Conservation (phyloP, 116 monocot genomes). For the Phalaenopsis hybrid region DNA sequence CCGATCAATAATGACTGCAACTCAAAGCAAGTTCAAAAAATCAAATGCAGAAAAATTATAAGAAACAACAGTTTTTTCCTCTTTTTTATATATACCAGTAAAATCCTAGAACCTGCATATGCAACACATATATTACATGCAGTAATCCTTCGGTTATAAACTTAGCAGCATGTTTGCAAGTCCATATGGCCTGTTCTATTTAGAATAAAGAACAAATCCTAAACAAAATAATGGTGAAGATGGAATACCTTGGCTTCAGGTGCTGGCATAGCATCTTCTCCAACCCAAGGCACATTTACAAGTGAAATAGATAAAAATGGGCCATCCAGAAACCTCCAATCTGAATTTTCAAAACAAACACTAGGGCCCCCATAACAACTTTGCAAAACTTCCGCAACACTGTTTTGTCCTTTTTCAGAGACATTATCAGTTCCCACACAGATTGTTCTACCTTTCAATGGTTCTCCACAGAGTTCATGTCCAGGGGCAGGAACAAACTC, state of each 20-base stretch:
- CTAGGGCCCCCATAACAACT: conserved; percentile 53
- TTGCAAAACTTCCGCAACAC: conserved; percentile 11
- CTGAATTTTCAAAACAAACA: conserved; percentile 25
- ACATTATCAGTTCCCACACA: not conserved
- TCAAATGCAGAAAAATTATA: not conserved
- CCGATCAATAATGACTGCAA: not conserved
- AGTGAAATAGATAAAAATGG: conserved; percentile 70
- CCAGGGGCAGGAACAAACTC: conserved; percentile 85
- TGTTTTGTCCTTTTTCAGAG: not conserved
- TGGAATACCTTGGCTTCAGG: conserved; percentile 73
- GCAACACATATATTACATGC: not conserved
- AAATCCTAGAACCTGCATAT: not conserved
- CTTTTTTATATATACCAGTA: not conserved
- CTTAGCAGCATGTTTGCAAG: not conserved
- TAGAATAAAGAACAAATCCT: not conserved
- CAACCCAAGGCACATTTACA: conserved; percentile 82
- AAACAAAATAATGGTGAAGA: not conserved
- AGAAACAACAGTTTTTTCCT: not conserved
- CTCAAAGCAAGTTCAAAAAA: not conserved
- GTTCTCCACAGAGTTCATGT: conserved; percentile 62
- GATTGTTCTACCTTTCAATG: conserved; percentile 12
- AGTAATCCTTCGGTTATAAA: not conserved
- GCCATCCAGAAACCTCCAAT: conserved; percentile 74
- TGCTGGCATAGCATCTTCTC: conserved; percentile 49
- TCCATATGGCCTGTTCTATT: not conserved